A percentile compares a stretch with the other conserved stretches of the same genome.
Conservation (phyloP, 805 yeast species). For the Metschnikowia vanudenii region DNA sequence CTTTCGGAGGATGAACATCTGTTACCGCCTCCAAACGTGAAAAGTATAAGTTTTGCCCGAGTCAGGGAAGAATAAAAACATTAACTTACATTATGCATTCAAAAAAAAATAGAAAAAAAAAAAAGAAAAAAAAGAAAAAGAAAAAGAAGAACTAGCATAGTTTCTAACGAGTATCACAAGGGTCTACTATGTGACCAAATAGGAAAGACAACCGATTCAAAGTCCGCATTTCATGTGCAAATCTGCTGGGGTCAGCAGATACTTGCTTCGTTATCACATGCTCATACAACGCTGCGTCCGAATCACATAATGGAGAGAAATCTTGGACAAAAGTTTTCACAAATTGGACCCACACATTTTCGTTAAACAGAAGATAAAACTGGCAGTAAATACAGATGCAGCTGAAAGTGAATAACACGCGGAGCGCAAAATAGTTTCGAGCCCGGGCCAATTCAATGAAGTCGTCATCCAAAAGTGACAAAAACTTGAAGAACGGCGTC, state of each 20-base stretch:
- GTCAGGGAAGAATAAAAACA: conserved; percentile 15
- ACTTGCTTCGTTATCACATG: conserved; percentile 5
- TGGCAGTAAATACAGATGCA: conserved; percentile 21
- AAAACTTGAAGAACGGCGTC: conserved; percentile 32
- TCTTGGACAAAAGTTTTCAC: conserved; percentile 19
- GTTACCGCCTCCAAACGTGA: conserved; percentile 11
- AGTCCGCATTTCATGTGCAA: conserved; percentile 1
- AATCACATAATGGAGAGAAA: conserved; percentile 2
- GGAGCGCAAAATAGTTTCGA: conserved; percentile 26
- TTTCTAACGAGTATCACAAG: too few species aligned
- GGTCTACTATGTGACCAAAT: background rate
- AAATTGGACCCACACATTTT: conserved; percentile 32
- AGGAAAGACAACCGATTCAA: conserved; percentile 5
- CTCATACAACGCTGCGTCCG: conserved; percentile 11
- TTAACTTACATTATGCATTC: background rate
- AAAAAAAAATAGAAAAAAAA: too few species aligned
- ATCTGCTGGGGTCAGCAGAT: conserved; percentile 4
- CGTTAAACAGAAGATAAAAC: conserved; percentile 22
- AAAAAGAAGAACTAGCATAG: too few species aligned
- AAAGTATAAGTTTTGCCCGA: conserved; percentile 20
- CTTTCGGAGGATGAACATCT: conserved; percentile 1
- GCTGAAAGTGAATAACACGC: conserved; percentile 25
- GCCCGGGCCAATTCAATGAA: conserved; percentile 22
- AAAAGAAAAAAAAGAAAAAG: background rate
- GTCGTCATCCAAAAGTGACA: conserved; percentile 18